Base-by-base conservation (phyloP, 2,329 filamentous ascomycete genomes). In the Stachybotrys elegans region DNA sequence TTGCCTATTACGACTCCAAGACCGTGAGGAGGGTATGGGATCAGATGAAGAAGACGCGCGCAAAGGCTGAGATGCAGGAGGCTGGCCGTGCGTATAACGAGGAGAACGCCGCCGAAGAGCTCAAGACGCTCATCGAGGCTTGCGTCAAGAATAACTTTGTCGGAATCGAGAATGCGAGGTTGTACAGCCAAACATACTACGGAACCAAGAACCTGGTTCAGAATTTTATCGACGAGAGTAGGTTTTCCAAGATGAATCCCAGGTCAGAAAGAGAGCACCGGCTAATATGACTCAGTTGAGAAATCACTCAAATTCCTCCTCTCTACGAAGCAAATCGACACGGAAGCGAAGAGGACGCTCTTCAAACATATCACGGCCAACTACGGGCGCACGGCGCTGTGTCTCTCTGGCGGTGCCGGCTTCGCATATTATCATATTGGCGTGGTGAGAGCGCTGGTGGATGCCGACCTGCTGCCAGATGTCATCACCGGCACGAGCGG, bases 71-170 rank as follows among this genome's bases (percentile, higher is more conserved):
- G 62, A 59, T 62, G 9, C 67, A 76, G 54, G 68, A 73, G 42
- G 60, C 57, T 12, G 68, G 70, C 27, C 58, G 58, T 5, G 61
- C 65, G 21, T 61, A 70, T 4, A 40, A 51, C 38, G 65, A 57
- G 47, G 61, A 66, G 8, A 61, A 68, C 40, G 70, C 76, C 46
- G 71, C 89, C 3, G 85, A 92, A 50, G 88, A 93, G 43, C 73
- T 98, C 43, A 84, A 83, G 49, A 76, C 77, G 1, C 67, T 97
- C 47, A 72, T 94, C 17, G 89, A 95, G 68, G 88, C 88, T 13
- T 97, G 91, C 61, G 86, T 96, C 55, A 98, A 96, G 76, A 95
- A 91, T 66, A 97, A 98, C 60, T 98, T 97, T 66, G 89, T 88
- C 16, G 93, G 93, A 0, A 84, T 95, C 13, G 93, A 98, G 65